Percentiles rank a stretch among this genome's conserved stretches.
Conservation (phyloP, 2,329 filamentous ascomycete genomes). For the Sordariomycetes sp. region DNA sequence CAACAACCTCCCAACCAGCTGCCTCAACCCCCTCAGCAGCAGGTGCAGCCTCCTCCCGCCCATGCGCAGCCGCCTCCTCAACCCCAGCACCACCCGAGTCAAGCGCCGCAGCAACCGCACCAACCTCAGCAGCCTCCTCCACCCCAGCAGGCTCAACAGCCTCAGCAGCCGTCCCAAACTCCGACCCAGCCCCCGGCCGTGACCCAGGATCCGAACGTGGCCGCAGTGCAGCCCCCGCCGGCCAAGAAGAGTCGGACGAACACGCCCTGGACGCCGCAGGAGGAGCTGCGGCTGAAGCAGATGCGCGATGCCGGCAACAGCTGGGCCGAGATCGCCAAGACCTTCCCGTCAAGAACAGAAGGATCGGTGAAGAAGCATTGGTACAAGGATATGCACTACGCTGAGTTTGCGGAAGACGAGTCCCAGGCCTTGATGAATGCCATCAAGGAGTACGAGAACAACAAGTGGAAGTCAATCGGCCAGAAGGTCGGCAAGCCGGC, state of each 20-base stretch:
- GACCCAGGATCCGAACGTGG: too few species aligned
- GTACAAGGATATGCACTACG: conserved; percentile 99
- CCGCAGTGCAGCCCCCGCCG: conserved; percentile 34
- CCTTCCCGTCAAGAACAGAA: conserved; percentile 87
- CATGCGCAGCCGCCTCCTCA: conserved; percentile 8
- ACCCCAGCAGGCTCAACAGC: conserved; percentile 1
- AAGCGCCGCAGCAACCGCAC: conserved; percentile 3
- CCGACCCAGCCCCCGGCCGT: conserved; percentile 16
- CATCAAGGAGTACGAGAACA: conserved; percentile 97
- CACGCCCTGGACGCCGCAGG: conserved; percentile 92
- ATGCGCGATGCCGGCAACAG: conserved; percentile 91
- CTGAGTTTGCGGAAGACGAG: conserved; percentile 96
- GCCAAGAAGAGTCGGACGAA: conserved; percentile 96
- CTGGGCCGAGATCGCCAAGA: conserved; percentile 98
- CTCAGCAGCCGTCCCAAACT: not conserved
- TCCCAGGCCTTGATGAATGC: conserved; percentile 76
- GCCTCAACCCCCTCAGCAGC: not conserved
- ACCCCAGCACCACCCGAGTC: not conserved
- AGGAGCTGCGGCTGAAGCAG: conserved; percentile 84
- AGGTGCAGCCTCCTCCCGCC: conserved; percentile 1
- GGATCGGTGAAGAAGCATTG: conserved; percentile 99
- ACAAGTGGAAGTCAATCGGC: conserved; percentile 97
- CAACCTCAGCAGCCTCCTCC: not conserved
- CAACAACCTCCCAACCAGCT: not conserved
- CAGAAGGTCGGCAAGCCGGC: conserved; percentile 96